Percentiles rank a stretch among this genome's conserved stretches.
phyloP scores from a whole-genome alignment of 805 yeast genomes.

The Metschnikowia continentalis region DNA sequence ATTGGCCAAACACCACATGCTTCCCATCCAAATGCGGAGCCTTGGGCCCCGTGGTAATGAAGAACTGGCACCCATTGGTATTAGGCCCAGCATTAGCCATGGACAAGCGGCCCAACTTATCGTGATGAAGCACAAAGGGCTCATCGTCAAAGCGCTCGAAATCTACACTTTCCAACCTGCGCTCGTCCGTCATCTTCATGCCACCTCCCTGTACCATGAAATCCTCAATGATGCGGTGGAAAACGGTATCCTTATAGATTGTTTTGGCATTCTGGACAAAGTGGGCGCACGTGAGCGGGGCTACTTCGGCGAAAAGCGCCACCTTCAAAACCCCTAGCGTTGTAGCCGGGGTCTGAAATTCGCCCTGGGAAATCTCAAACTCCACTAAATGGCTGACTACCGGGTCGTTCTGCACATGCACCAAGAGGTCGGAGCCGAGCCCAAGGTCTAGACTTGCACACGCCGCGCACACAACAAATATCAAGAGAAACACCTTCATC shows the following conservation, averaged over 20 bases:
- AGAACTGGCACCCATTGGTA: conserved; percentile 24
- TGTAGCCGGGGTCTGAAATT: conserved; percentile 10
- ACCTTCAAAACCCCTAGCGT: conserved; percentile 38
- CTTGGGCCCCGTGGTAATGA: conserved; percentile 19
- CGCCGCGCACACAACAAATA: conserved; percentile 1
- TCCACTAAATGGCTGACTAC: conserved; percentile 43
- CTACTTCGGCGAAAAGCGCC: conserved; percentile 17
- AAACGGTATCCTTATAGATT: conserved; percentile 18
- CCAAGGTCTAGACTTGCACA: conserved; percentile 6
- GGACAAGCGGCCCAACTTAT: conserved; percentile 30
- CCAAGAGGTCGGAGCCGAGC: conserved; percentile 19
- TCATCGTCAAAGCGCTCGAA: conserved; percentile 26
- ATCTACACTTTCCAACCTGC: conserved; percentile 21
- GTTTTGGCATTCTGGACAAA: conserved; percentile 29
- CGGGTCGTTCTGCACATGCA: conserved; percentile 39
- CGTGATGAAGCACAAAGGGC: conserved; percentile 23
- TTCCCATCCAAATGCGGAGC: conserved; percentile 18
- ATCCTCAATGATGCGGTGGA: conserved; percentile 35
- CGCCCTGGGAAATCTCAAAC: conserved; percentile 35
- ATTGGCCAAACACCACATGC: conserved; percentile 28
- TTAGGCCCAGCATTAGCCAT: conserved; percentile 25
- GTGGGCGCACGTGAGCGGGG: conserved; percentile 30
- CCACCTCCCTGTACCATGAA: conserved; percentile 42
- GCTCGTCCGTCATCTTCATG: conserved; percentile 11
- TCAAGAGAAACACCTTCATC: conserved; percentile 4